phyloP scores from a whole-genome alignment of 805 yeast genomes.

The Kluyveromyces siamensis region DNA sequence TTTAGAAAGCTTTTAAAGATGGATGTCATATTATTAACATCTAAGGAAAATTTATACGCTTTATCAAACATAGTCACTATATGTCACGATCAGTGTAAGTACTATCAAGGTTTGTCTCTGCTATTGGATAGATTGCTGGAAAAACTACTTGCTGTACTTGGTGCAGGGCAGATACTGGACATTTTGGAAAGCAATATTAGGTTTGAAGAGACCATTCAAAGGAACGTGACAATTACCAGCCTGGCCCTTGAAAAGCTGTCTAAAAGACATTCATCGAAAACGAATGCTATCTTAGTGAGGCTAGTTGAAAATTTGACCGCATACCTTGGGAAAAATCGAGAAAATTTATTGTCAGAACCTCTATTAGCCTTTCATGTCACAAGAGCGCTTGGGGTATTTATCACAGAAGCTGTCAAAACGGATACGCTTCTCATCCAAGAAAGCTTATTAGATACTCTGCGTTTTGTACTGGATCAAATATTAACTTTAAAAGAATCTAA shows the following conservation, averaged over 20 bases:
- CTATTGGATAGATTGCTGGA: conserved; percentile 16
- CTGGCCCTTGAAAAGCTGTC: conserved; percentile 22
- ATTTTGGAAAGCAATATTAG: background rate
- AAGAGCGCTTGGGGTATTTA: conserved; percentile 24
- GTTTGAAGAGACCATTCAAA: conserved; percentile 10
- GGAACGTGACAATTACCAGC: conserved; percentile 18
- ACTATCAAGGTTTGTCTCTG: conserved; percentile 16
- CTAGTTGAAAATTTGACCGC: background rate
- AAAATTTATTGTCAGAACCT: background rate
- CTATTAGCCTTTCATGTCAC: conserved; percentile 19
- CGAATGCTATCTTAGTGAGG: background rate
- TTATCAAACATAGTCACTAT: conserved; percentile 11
- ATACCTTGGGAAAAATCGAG: background rate
- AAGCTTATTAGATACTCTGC: conserved; percentile 5
- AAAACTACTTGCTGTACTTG: conserved; percentile 21
- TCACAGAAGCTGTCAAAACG: conserved; percentile 9
- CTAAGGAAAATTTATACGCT: conserved; percentile 5
- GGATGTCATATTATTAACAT: conserved; percentile 14
- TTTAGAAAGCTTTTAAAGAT: conserved; percentile 20
- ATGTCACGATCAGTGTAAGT: conserved; percentile 21
- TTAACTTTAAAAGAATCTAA: conserved; percentile 9
- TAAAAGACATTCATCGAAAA: background rate
- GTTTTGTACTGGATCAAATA: conserved; percentile 7
- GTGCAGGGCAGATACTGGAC: conserved; percentile 10
- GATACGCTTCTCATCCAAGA: conserved; percentile 10